phyloP scores from a whole-genome alignment of 2,329 filamentous ascomycete species.

The Penicillium italicum region DNA sequence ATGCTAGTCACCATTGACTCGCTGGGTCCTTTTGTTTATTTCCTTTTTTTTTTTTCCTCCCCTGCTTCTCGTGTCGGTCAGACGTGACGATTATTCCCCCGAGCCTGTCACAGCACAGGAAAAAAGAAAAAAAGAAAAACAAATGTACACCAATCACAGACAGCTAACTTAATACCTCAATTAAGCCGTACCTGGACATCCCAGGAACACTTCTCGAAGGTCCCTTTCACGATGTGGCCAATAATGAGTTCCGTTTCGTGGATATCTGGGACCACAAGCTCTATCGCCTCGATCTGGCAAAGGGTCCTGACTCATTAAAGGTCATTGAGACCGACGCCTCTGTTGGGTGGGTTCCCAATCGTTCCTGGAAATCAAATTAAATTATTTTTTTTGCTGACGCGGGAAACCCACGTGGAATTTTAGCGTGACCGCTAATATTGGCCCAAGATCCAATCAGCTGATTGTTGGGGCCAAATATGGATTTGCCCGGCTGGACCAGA shows the following conservation, averaged over 20 bases:
- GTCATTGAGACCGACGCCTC: constrained; percentile 56
- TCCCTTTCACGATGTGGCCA: constrained; percentile 38
- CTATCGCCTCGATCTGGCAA: constrained; percentile 64
- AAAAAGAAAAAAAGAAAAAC: background rate
- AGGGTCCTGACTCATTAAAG: constrained; percentile 58
- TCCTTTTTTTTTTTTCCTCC: constrained; percentile 4
- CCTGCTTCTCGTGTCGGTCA: constrained; percentile 17
- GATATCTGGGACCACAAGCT: constrained; percentile 77
- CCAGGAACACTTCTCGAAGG: constrained; percentile 42
- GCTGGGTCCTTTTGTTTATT: constrained; percentile 4
- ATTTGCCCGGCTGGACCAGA: constrained; percentile 70
- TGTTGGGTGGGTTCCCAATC: constrained; percentile 45
- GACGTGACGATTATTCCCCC: constrained; percentile 1
- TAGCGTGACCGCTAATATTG: constrained; percentile 75
- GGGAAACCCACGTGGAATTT: constrained; percentile 14
- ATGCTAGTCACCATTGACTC: constrained; percentile 10
- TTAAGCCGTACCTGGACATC: constrained; percentile 40
- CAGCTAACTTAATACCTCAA: background rate
- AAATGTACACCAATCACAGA: constrained; percentile 13
- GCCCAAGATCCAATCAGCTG: constrained; percentile 60
- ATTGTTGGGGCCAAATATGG: constrained; percentile 77
- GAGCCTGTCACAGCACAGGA: constrained; percentile 1
- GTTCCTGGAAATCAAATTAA: background rate
- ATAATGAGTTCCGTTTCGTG: constrained; percentile 43
- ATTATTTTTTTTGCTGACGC: constrained; percentile 16